Evolutionary conservation across 306 rosid species (phyloP), one percentile per base, ranked within the genome.

Genomic region (Quercus wislizeni): DNA sequence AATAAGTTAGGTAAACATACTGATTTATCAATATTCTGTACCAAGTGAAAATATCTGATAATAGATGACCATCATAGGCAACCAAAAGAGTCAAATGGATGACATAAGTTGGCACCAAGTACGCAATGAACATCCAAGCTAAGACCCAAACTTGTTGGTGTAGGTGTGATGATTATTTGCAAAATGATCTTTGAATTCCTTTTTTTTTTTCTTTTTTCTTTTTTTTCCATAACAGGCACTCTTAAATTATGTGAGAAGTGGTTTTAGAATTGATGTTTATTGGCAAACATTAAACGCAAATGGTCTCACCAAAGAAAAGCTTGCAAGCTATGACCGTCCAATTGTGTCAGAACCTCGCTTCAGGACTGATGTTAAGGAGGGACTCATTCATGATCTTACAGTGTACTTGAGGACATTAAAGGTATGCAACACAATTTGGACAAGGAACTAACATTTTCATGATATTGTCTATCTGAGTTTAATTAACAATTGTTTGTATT

Each of bases 291-390:
- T 84, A 38, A 84, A 57, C 52, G 70, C 76, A 73, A 84, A 84
- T 58, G 82, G 87, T 27, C 79, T 80, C 74, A 84, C 80, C 52
- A 84, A 73, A 80, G 75, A 77, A 62, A 80, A 68, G 73, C 84
- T 84, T 73, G 84, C 84, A 58, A 84, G 84, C 77, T 80, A 80
- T 84, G 87, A 84, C 71, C 87, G 82, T 38, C 84, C 82, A 35
- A 84, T 73, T 59, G 63, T 80, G 54, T 84, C 80, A n/a, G 82
- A 80, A 79, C 87, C 87, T 49, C 61, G 68, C 52, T 80, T 84
- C 69, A 77, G 51, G 64, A 52, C 56, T 51, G 84, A 76, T 73
- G 17, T 63, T 27, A 84, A 58, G 82, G 87, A 73, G 73, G 79
- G 80, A 35, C 80, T 84, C 13, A 63, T 84, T 77, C 80, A 4